phyloP scores from a whole-genome alignment of 2,329 filamentous ascomycete species.

The Ophiostoma himal-ulmi region DNA sequence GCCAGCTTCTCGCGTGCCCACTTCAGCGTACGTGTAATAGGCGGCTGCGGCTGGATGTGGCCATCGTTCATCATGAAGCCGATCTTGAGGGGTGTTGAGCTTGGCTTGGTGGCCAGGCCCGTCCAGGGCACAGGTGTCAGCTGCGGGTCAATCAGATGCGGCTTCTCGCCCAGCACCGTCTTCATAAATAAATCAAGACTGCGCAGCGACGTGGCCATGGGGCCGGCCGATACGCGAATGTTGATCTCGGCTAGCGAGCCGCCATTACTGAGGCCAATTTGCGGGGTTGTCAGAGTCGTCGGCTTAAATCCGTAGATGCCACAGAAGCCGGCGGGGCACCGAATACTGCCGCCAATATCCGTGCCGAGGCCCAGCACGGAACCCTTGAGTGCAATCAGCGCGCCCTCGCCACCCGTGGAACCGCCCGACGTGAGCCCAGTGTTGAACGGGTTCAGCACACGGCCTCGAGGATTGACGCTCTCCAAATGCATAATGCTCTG shows the following conservation, averaged over 20 bases:
- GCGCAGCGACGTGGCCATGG: slow-evolving; percentile 39
- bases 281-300: slow-evolving; percentile 14
- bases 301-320: slow-evolving; percentile 32
- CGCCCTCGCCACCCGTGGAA: slow-evolving; percentile 37
- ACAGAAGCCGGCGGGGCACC: slow-evolving; percentile 32
- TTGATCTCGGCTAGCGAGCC: slow-evolving; percentile 31
- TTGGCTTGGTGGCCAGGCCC: background rate
- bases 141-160: slow-evolving; percentile 56
- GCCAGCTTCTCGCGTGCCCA: slow-evolving; percentile 38
- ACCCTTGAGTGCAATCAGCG: slow-evolving; percentile 33
- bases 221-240: slow-evolving; percentile 18
- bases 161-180: slow-evolving; percentile 48
- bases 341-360: slow-evolving; percentile 31
- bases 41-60: slow-evolving; percentile 50
- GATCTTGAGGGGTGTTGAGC: slow-evolving; percentile 11
- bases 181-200: slow-evolving; percentile 46
- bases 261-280: slow-evolving; percentile 30
- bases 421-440: slow-evolving; percentile 33
- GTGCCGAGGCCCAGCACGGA: slow-evolving; percentile 35
- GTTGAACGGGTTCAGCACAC: slow-evolving; percentile 35
- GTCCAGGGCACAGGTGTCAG: slow-evolving; percentile 58
- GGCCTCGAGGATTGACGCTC: slow-evolving; percentile 35
- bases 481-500: slow-evolving; percentile 30
- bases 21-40: slow-evolving; percentile 50
- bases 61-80: slow-evolving; percentile 29